Evolutionary conservation across 305 asterid species (phyloP).

Genomic region (Solanum aculeatissimum): DNA sequence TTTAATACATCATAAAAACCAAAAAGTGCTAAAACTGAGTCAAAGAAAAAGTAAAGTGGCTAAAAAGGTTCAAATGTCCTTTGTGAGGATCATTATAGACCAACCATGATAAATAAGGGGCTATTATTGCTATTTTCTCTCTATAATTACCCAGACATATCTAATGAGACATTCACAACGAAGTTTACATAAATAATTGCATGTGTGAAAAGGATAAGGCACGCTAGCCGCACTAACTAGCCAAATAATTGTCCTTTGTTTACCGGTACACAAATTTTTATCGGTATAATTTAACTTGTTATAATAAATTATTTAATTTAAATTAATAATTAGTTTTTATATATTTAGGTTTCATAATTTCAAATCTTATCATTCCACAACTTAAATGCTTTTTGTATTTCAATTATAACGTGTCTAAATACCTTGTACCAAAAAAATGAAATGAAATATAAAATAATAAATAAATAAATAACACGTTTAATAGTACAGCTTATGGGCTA

Average conservation of each 20-base stretch:
- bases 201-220: not conserved
- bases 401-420: not conserved
- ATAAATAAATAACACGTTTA: not conserved
- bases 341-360: not conserved
- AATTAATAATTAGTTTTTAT: too few relatives aligned
- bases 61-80: not conserved
- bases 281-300: not conserved
- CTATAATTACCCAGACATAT: not conserved
- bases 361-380: not conserved
- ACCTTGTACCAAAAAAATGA: not conserved
- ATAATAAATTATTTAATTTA: not conserved
- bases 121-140: not conserved
- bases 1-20: not conserved
- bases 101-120: not conserved
- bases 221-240: not conserved
- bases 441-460: not conserved
- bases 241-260: not conserved
- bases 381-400: not conserved
- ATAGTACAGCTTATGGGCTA: not conserved
- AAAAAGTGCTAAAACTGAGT: not conserved
- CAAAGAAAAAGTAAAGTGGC: not conserved
- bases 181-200: not conserved
- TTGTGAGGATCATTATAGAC: not conserved
- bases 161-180: not conserved
- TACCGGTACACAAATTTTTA: not conserved